Base-by-base conservation (phyloP, 2,329 filamentous ascomycete species). In the Penicillium occitanis region DNA sequence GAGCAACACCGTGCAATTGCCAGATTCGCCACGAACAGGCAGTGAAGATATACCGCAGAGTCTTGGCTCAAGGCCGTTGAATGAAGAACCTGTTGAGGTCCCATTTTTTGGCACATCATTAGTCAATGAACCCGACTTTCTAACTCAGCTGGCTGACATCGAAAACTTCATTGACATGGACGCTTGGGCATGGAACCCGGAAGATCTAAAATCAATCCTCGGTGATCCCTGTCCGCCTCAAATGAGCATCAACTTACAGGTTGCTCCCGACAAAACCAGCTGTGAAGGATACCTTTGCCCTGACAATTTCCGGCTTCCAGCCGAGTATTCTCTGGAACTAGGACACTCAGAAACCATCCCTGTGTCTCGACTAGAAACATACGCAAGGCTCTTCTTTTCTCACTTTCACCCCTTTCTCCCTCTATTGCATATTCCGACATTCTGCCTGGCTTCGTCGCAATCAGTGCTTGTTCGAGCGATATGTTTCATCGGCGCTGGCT, bases 381-480 rank as follows among this genome's bases (percentile, higher is more conserved):
- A 59, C 35, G 55, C 55, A 35, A 33, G 55, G 28, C 55, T 59
- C 19, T 59, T 35, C 55, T 59, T 59, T 35, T 59, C 55, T 25
- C 35, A 59, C n/a, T 59, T 59, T 42, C 55, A 59, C 30, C 55
- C 28, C 19, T 37, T 59, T 19, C 30, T 59, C 19, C 55, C 55
- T 40, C 5, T 59, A 25, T 28, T 59, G 11, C 35, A 59, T 42
- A 10, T 42, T 40, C 55, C 55, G 22, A 59, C 55, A 40, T 42
- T 59, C 55, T 59, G 55, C 55, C 55, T 59, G 35, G 28, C 55
- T 19, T 59, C 33, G 40, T 59, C 19, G 5, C n/a, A 35, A 11
- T 1, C 35, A 19, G 55, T 35, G 35, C 55, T 59, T 33, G 55
- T 59, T 59, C 28, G 55, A 40, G 35, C 55, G 10, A 59, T 59